A percentile compares a stretch with the other conserved stretches of the same genome.
phyloP scores from a whole-genome alignment of 208 protist species.

The Ichthyophonus hoferi region DNA sequence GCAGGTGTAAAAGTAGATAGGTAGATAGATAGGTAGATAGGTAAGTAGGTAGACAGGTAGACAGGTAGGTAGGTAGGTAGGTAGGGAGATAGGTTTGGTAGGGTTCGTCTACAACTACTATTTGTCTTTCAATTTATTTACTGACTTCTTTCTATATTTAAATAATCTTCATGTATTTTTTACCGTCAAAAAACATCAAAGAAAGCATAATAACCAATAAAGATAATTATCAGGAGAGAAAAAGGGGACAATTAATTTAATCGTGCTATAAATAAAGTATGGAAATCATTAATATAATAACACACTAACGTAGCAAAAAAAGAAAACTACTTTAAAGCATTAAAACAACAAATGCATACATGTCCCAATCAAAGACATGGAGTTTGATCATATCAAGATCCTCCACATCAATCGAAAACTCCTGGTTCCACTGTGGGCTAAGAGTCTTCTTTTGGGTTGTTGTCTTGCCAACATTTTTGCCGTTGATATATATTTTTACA shows the following conservation, averaged over 20 bases:
- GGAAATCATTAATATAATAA: not conserved
- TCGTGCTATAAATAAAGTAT: not conserved
- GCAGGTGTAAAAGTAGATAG: not conserved
- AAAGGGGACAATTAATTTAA: not conserved
- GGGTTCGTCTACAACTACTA: too few relatives aligned
- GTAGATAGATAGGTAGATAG: not conserved
- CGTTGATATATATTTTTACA: not conserved
- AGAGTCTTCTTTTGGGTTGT: not conserved
- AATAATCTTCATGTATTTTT: too few relatives aligned
- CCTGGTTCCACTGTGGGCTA: not conserved
- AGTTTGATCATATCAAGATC: not conserved
- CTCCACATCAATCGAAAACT: not conserved
- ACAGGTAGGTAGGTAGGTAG: too few relatives aligned
- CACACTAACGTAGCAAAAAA: not conserved
- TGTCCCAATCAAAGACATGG: not conserved
- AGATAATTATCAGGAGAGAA: too few relatives aligned
- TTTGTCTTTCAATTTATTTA: too few relatives aligned
- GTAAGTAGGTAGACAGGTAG: too few relatives aligned
- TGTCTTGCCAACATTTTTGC: not conserved
- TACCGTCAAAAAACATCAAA: too few relatives aligned
- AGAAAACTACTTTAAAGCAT: not conserved
- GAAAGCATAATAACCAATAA: too few relatives aligned
- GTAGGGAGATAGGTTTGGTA: too few relatives aligned
- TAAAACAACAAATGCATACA: not conserved
- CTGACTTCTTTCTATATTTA: too few relatives aligned